These are phyloP conservation scores for Dothistroma septosporum DNA, from an alignment of 2,329 filamentous ascomycete genomes.

Conservation along the genomic window DNA sequence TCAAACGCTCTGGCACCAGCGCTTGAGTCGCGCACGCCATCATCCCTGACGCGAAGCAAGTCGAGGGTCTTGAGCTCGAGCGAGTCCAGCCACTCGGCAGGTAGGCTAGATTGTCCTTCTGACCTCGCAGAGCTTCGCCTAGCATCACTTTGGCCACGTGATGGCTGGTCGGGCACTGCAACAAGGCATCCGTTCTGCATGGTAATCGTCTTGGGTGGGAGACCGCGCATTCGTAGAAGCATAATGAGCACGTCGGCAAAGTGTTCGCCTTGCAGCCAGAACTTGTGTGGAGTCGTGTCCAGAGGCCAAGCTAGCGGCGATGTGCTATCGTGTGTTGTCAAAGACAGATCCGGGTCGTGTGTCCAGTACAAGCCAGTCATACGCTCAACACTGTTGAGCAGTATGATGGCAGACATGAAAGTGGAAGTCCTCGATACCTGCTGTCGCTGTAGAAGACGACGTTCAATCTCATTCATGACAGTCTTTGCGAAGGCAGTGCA, in stretches of 20 bases:
- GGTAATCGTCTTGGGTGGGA: constrained; percentile 39
- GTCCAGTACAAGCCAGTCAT: constrained; percentile 53
- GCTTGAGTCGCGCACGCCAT: background rate
- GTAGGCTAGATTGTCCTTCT: background rate
- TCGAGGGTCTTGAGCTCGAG: background rate
- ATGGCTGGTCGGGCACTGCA: background rate
- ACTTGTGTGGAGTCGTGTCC: constrained; percentile 49
- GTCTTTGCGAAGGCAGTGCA: constrained; percentile 50
- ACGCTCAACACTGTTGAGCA: constrained; percentile 57
- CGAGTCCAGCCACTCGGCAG: background rate
- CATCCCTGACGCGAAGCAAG: background rate
- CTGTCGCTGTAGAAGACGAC: constrained; percentile 55
- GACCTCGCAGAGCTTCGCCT: background rate
- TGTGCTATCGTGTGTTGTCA: constrained; percentile 9
- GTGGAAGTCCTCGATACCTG: constrained; percentile 56
- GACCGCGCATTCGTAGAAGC: constrained; percentile 54
- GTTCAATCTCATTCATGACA: constrained; percentile 58
- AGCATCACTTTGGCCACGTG: background rate
- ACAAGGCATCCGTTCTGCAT: constrained; percentile 5
- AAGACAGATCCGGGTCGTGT: constrained; percentile 16
- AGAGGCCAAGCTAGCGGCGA: constrained; percentile 47
- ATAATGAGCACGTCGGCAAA: constrained; percentile 56
- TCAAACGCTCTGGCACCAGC: background rate
- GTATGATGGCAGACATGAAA: constrained; percentile 56
- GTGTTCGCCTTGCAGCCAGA: constrained; percentile 54